Evolutionary conservation across 169 alveolate species (phyloP).

Genomic region (Babesia divergens): DNA sequence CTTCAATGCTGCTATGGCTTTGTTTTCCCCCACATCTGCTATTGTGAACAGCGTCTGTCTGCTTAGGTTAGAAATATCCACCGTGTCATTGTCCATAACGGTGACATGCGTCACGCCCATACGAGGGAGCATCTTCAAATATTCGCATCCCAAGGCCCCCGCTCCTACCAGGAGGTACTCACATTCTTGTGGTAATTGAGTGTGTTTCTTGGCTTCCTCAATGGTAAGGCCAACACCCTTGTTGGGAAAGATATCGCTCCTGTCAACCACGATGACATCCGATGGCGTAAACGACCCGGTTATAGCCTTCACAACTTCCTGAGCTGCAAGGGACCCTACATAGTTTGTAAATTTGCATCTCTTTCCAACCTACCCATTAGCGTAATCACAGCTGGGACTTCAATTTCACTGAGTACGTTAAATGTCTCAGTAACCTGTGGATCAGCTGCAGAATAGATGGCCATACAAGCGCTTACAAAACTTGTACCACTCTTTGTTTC

Average conservation of each 20-base stretch:
- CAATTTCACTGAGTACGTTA: not conserved
- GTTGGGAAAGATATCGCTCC: constrained; percentile 51
- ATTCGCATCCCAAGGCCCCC: constrained; percentile 67
- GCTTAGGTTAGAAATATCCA: constrained; percentile 49
- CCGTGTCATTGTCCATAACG: constrained; percentile 49
- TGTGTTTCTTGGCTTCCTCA: constrained; percentile 10
- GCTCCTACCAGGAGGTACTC: constrained; percentile 59
- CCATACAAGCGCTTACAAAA: not conserved
- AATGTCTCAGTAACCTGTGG: not conserved
- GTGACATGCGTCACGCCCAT: constrained; percentile 49
- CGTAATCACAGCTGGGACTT: constrained; percentile 1
- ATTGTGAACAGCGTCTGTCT: constrained; percentile 50
- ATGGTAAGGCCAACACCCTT: constrained; percentile 6
- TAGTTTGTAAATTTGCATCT: not conserved
- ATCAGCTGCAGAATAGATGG: not conserved
- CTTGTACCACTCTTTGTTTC: not conserved
- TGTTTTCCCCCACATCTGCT: constrained; percentile 50
- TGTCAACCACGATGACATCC: constrained; percentile 33
- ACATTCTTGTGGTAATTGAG: not conserved
- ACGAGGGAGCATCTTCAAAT: constrained; percentile 34
- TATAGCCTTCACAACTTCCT: constrained; percentile 49
- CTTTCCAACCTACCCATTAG: constrained; percentile 2
- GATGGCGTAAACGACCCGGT: constrained; percentile 48
- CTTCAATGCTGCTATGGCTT: constrained; percentile 51
- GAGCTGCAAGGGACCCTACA: constrained; percentile 56